Evolutionary conservation across 1,284 basidiomycete genomes (phyloP).

Genomic region (Leccinum solheimii): DNA sequence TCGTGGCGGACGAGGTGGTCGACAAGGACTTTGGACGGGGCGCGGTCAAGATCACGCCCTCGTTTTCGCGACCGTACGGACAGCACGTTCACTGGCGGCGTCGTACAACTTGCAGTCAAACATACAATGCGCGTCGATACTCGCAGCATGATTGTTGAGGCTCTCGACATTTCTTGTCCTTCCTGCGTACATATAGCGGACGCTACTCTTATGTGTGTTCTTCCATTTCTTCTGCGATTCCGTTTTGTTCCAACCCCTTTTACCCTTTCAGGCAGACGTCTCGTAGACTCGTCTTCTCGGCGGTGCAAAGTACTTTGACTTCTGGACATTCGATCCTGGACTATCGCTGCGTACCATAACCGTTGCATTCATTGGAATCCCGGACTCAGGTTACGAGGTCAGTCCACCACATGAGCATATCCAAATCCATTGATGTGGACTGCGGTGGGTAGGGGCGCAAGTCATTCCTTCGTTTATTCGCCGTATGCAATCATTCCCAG

Average conservation of each 20-base stretch:
- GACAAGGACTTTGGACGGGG: no score
- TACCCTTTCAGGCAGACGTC: not conserved
- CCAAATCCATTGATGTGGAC: conserved; percentile 11
- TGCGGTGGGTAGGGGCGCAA: conserved; percentile 21
- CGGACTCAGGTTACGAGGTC: conserved; percentile 12
- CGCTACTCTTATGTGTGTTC: conserved; percentile 5
- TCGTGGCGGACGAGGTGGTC: no score
- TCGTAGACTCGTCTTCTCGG: not conserved
- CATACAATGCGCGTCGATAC: conserved; percentile 64
- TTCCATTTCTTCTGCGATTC: conserved; percentile 16
- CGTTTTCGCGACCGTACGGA: conserved; percentile 72
- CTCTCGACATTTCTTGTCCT: conserved; percentile 5
- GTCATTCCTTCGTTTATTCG: conserved; percentile 20
- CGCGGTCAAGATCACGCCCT: no score
- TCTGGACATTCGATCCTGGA: not conserved
- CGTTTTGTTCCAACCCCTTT: conserved; percentile 2
- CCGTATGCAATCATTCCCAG: conserved; percentile 15
- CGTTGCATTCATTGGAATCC: not conserved
- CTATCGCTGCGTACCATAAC: conserved; percentile 2
- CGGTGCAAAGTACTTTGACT: conserved; percentile 4
- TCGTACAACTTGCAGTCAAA: conserved; percentile 90
- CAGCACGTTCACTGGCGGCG: conserved; percentile 83
- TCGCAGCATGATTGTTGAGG: not conserved
- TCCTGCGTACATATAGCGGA: conserved; percentile 31
- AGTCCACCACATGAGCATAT: conserved; percentile 8